Conservation (phyloP, 2,329 filamentous ascomycete genomes). For the Neonectria ditissima region DNA sequence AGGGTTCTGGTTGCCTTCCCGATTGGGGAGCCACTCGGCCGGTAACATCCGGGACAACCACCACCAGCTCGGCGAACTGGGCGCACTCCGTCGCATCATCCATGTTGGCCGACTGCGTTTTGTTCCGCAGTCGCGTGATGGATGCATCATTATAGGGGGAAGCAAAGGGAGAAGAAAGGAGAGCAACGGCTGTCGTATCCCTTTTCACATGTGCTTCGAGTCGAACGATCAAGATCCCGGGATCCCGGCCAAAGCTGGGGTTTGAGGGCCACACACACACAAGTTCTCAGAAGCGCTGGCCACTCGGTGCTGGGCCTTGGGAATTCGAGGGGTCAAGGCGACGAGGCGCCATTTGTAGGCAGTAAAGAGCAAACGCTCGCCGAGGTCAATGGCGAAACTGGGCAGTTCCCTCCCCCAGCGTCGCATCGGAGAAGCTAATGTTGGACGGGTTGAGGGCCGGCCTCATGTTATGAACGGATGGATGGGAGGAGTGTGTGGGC, state of each 20-base stretch:
- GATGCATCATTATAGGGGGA: conserved; percentile 21
- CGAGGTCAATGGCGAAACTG: conserved; percentile 10
- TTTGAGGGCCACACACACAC: conserved; percentile 3
- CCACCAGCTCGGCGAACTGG: conserved; percentile 10
- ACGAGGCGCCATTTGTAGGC: background rate
- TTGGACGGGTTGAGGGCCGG: background rate
- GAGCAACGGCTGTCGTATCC: conserved; percentile 20
- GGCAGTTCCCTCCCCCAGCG: conserved; percentile 6
- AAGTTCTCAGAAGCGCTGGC: background rate
- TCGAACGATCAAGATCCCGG: conserved; percentile 20
- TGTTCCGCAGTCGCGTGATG: conserved; percentile 31
- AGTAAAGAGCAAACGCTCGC: background rate
- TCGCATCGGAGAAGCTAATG: conserved; percentile 4
- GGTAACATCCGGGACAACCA: background rate
- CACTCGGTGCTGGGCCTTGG: background rate
- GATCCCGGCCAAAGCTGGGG: conserved; percentile 16
- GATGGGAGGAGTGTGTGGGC: conserved; percentile 2
- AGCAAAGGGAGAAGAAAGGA: background rate
- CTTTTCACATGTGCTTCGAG: conserved; percentile 26
- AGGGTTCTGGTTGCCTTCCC: conserved; percentile 16
- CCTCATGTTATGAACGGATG: background rate
- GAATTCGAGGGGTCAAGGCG: conserved; percentile 3
- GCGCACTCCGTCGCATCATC: conserved; percentile 17
- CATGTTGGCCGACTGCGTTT: conserved; percentile 5
- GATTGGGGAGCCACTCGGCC: background rate